Base-by-base conservation (phyloP, 2,329 filamentous ascomycete species). In the Epicoccum sorghinum region DNA sequence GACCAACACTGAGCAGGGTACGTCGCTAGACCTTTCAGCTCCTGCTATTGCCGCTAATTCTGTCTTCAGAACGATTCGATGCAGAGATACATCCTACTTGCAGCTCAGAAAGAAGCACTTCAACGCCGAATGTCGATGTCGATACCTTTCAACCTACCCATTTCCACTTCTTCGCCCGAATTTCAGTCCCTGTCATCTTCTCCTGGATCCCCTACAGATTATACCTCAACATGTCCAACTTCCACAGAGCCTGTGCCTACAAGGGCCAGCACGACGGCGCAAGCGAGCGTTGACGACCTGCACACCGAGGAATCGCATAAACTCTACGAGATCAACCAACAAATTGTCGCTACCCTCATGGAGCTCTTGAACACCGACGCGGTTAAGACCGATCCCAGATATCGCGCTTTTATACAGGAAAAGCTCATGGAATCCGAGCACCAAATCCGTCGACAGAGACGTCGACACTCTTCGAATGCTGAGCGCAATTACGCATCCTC, bases 341-440 rank as follows among this genome's bases (percentile, higher is more conserved):
- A 81, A 58, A 82, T 83, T 68, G 83, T 83, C 61, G 75, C 74
- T 18, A 82, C 79, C 8, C 73, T 84, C 42, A 84, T 81, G 9
- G 80, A 82, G 53, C 71, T 84, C 1, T 69, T 84, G 48, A 83
- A 84, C 58, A 82, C 80, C 41, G 78, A 81, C 13, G 76, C 75
- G 36, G 81, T 82, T 3, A 76, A 75, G 36, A 65, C 71, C 8
- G 80, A 83, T 66, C 66, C 71, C 1, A 75, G 75, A 55, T 71
- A 72, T 54, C 74, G 82, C 36, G 69, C 70, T 13, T 83, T 80
- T 80, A 77, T 83, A 10, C 82, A 83, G 60, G 75, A 74, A 4
- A 72, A 79, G 41, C 70, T 84, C 41, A 82, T 84, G 79, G 81
- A 83, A 49, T 77, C 79, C 2, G 81, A 84, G 62, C 76, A 75